A percentile compares a stretch with the other conserved stretches of the same genome.
Evolutionary conservation across 495 filamentous ascomycete species (phyloP).

Genomic region (Penicillium waksmanii): DNA sequence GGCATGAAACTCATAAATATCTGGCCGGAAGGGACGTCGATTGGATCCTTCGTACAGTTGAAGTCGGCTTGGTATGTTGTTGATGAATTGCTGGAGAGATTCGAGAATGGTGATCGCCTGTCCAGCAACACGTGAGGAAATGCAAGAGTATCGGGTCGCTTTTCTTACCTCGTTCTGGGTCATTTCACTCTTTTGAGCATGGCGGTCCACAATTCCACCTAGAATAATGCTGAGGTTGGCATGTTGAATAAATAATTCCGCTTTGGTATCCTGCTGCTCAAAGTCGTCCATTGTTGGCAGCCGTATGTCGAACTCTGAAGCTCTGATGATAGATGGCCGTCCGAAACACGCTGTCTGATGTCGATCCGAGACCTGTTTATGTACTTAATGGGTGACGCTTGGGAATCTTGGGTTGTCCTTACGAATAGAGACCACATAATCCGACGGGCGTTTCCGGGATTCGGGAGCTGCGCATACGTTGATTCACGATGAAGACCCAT

Average conservation of each 20-base stretch:
- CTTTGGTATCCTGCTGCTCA: not conserved
- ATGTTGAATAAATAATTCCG: constrained; percentile 9
- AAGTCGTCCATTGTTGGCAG: constrained; percentile 4
- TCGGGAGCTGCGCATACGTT: constrained; percentile 8
- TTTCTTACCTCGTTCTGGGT: constrained; percentile 5
- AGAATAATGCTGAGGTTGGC: constrained; percentile 12
- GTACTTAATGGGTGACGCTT: not conserved
- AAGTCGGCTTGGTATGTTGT: not conserved
- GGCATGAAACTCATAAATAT: constrained; percentile 11
- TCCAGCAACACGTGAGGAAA: not conserved
- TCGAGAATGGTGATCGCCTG: constrained; percentile 2
- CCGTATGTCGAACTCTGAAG: constrained; percentile 8
- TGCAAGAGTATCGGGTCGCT: not conserved
- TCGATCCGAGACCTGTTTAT: constrained; percentile 3
- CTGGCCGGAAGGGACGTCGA: not conserved
- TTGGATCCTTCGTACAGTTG: not conserved
- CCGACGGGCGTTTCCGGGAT: constrained; percentile 10
- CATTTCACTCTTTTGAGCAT: not conserved
- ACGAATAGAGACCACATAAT: constrained; percentile 19
- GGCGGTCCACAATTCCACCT: constrained; percentile 8
- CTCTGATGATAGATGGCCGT: constrained; percentile 5
- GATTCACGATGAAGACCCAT: constrained; percentile 19
- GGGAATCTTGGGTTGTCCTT: not conserved
- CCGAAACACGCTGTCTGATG: constrained; percentile 14
- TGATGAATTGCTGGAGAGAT: constrained; percentile 11